Conservation (phyloP, 495 filamentous ascomycete genomes). For the Hyaloscypha bicolor region DNA sequence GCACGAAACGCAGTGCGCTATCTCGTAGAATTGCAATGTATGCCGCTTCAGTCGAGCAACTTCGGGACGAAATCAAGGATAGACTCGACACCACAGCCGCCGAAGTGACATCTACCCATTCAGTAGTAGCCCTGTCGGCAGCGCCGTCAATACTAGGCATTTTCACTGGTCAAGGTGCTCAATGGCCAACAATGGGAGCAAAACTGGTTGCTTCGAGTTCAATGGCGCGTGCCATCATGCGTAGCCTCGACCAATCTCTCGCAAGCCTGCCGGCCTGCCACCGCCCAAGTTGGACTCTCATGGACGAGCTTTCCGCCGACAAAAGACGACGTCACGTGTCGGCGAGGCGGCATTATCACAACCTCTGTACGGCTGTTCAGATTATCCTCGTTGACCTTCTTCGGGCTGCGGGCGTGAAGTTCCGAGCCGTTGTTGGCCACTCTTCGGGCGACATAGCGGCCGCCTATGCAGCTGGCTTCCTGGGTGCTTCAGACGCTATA, state of each 20-base stretch:
- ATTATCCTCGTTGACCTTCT: constrained; percentile 51
- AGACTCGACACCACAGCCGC: no score
- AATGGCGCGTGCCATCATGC: constrained; percentile 41
- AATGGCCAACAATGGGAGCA: constrained; percentile 60
- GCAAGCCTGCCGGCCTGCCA: constrained; percentile 33
- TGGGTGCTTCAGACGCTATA: constrained; percentile 45
- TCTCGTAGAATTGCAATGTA: no score
- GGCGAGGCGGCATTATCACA: constrained; percentile 49
- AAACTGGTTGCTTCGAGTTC: constrained; percentile 45
- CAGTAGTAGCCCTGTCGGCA: neutral
- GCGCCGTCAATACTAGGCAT: constrained; percentile 43
- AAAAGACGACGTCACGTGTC: constrained; percentile 35
- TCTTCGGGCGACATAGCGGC: constrained; percentile 63
- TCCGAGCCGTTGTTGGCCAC: constrained; percentile 56
- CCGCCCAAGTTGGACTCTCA: constrained; percentile 50
- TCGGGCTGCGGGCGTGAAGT: constrained; percentile 39
- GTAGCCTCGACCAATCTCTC: constrained; percentile 48
- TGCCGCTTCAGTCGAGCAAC: no score
- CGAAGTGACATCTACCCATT: neutral
- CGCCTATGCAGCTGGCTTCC: constrained; percentile 43
- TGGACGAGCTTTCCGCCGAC: constrained; percentile 41
- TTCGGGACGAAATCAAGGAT: no score
- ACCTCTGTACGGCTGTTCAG: constrained; percentile 49
- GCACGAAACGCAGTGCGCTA: no score
- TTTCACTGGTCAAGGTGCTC: constrained; percentile 33